Evolutionary conservation across 176 grass and related monocot genomes (phyloP), one percentile per base, ranked within the genome.

Genomic region (maize (Zea mays)): DNA sequence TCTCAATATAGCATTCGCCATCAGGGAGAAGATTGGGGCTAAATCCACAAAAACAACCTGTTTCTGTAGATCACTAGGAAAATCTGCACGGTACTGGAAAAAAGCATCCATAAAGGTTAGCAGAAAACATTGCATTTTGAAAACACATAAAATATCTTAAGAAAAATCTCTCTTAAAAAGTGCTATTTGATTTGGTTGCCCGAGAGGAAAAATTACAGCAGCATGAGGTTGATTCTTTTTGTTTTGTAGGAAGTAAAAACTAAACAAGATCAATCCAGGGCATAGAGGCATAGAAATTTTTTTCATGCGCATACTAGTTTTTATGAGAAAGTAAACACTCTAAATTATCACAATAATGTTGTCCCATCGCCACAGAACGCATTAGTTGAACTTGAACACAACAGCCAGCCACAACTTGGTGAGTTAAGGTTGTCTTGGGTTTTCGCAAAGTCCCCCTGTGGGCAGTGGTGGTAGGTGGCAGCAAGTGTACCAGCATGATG

Each of bases 81-180:
- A 94, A 87, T 98, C 92, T 90, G 85, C 83, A 88, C 89, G 91
- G 57, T 98, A 92, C 96, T 98, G 89, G 64, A 91, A 17, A 85
- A 85, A 86, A 82, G 17, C 73, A 90, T 74, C 71, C 45, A 79
- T 45, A 74, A 81, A 69, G 67, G 81, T 87, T 39, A 79, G 55
- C 64, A 73, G 7, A 61, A 44, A 17, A 33, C n/a, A 62, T 66
- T 62, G 38, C 47, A 47, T 38, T 74, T 62, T 61, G 58, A 38
- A 74, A 67, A 67, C 34, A 62, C 17, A 79, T 39, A 61, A 54
- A 38, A 49, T 62, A n/a, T 63, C 27, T 81, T 35, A 45, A 50
- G 21, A 71, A 58, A 58, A 43, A 54, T 5, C 13, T 59, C 14
- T 76, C n/a, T 45, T 33, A 36, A 75, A 19, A 65, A 56, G 1